These are phyloP conservation scores for Boletus edulis DNA, from an alignment of 768 basidiomycete species.

Conservation along the genomic window DNA sequence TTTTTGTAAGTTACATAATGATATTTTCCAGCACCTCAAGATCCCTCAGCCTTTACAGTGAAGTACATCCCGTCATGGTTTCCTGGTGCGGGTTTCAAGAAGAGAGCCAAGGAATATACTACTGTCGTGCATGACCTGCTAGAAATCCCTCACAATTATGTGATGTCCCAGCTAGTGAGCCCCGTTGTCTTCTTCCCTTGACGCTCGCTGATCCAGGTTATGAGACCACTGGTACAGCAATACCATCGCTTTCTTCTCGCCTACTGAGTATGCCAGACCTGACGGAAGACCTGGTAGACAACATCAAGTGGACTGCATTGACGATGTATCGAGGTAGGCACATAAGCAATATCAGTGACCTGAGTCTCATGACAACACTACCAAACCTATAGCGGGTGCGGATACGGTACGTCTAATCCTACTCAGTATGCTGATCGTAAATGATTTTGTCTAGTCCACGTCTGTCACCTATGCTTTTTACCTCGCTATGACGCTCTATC, in stretches of 20 bases:
- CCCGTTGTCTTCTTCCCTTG: background rate
- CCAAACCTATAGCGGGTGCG: slow-evolving; percentile 14
- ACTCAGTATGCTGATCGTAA: background rate
- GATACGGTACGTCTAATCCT: slow-evolving; percentile 30
- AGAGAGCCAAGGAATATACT: slow-evolving; percentile 7
- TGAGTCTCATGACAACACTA: background rate
- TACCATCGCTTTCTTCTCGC: slow-evolving; percentile 14
- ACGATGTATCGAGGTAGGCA: slow-evolving; percentile 11
- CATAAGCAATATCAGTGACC: background rate
- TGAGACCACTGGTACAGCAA: slow-evolving; percentile 14
- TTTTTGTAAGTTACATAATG: slow-evolving; percentile 6
- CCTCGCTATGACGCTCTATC: slow-evolving; percentile 31
- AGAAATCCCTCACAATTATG: slow-evolving; percentile 12
- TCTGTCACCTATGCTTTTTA: slow-evolving; percentile 13
- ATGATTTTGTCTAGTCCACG: slow-evolving; percentile 5
- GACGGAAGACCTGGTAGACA: slow-evolving; percentile 13
- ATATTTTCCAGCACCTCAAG: background rate
- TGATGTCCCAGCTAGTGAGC: slow-evolving; percentile 16
- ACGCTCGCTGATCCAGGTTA: background rate
- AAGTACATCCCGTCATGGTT: slow-evolving; percentile 24
- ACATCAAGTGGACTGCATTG: slow-evolving; percentile 15
- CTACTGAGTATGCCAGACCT: slow-evolving; percentile 5
- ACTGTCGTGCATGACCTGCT: slow-evolving; percentile 1
- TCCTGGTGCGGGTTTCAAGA: slow-evolving; percentile 20
- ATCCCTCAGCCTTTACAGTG: slow-evolving; percentile 9